Percentiles rank a stretch among this genome's conserved stretches.
phyloP scores from a whole-genome alignment of 1,284 basidiomycete species.

The Lentinus polychrous region DNA sequence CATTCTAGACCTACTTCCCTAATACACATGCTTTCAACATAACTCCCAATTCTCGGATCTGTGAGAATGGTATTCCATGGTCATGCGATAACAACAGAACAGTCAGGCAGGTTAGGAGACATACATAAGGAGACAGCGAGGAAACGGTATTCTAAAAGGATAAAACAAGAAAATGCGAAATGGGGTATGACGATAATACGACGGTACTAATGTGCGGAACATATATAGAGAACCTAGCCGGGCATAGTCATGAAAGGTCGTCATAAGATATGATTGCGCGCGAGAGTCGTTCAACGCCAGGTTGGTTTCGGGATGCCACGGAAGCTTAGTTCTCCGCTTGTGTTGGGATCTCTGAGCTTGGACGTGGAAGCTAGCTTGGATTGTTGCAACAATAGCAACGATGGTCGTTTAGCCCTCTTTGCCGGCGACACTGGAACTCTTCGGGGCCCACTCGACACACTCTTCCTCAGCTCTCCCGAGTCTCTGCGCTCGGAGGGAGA shows the following conservation, averaged over 20 bases:
- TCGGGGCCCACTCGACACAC: conserved; percentile 19
- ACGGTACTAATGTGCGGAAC: conserved; percentile 9
- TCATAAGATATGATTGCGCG: conserved; percentile 2
- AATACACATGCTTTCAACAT: background rate
- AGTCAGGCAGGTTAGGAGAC: background rate
- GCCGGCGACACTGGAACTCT: conserved; percentile 39
- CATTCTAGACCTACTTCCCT: conserved; percentile 48
- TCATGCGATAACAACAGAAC: background rate
- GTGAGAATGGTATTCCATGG: background rate
- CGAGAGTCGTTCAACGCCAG: conserved; percentile 10
- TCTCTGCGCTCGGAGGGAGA: conserved; percentile 30
- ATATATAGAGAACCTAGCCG: conserved; percentile 10
- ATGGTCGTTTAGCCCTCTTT: conserved; percentile 58
- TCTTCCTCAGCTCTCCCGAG: conserved; percentile 16
- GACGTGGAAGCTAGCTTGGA: conserved; percentile 27
- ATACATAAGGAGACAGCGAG: background rate
- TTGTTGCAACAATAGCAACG: conserved; percentile 36
- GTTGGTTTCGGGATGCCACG: conserved; percentile 18
- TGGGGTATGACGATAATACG: conserved; percentile 9
- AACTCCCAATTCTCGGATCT: no score
- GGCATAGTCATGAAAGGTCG: conserved; percentile 2
- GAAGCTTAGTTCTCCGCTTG: conserved; percentile 46
- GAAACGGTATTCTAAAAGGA: conserved; percentile 2
- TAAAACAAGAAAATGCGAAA: conserved; percentile 11
- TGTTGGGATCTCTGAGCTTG: conserved; percentile 37